phyloP scores from a whole-genome alignment of 2,329 filamentous ascomycete genomes.

The Microsporum canis region DNA sequence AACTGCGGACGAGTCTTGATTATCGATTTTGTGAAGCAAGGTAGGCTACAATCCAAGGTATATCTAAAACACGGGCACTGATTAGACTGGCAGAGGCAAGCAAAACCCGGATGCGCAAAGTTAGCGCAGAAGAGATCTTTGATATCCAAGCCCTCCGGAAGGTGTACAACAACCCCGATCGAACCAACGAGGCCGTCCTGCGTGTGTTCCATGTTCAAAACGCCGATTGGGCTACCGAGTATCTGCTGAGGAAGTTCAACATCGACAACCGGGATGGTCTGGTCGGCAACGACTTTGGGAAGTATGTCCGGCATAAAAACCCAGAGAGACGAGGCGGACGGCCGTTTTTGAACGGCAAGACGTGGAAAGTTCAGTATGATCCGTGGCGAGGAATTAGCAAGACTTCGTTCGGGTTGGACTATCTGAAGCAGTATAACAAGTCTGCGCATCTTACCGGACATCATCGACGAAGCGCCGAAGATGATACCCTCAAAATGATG shows the following conservation, averaged over 20 bases:
- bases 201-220: constrained; percentile 42
- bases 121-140: constrained; percentile 40
- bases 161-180: constrained; percentile 30
- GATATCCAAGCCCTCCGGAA: constrained; percentile 34
- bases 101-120: constrained; percentile 31
- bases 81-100: constrained; percentile 25
- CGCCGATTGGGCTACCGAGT: constrained; percentile 40
- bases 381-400: constrained; percentile 42
- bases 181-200: constrained; percentile 20
- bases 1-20: constrained; percentile 38
- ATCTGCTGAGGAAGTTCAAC: constrained; percentile 42
- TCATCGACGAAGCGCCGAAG: constrained; percentile 12
- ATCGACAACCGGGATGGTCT: constrained; percentile 39
- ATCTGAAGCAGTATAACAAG: constrained; percentile 36
- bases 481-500: constrained; percentile 35
- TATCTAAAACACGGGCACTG: neutral
- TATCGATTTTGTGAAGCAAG: constrained; percentile 39
- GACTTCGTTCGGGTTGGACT: constrained; percentile 42
- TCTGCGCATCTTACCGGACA: constrained; percentile 7
- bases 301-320: constrained; percentile 39
- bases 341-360: constrained; percentile 41
- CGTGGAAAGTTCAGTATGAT: constrained; percentile 41
- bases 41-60: constrained; percentile 11
- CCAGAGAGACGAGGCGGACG: constrained; percentile 41
- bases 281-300: constrained; percentile 40